Evolutionary conservation across 495 filamentous ascomycete species (phyloP).

Genomic region (Daldinia loculata): DNA sequence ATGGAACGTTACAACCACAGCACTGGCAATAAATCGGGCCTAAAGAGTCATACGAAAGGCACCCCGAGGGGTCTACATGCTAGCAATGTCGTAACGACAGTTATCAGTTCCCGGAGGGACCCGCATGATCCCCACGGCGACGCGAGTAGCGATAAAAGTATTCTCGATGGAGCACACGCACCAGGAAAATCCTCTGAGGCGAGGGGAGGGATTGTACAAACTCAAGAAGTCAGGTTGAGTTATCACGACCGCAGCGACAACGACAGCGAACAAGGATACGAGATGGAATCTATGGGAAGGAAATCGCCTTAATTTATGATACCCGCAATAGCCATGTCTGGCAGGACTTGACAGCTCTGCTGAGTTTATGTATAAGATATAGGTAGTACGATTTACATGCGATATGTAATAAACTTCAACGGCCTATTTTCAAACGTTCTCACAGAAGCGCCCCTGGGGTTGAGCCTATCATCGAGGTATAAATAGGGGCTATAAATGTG

Average conservation of each 20-base stretch:
- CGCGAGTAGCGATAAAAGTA: constrained; percentile 41
- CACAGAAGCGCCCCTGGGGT: not conserved
- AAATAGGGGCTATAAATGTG: too few species aligned
- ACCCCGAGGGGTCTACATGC: constrained; percentile 23
- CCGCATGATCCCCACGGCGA: constrained; percentile 30
- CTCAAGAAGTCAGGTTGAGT: constrained; percentile 38
- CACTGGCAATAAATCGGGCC: constrained; percentile 32
- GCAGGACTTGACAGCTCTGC: not conserved
- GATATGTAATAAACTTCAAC: not conserved
- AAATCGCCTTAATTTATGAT: constrained; percentile 25
- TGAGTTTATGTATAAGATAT: not conserved
- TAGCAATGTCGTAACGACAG: constrained; percentile 35
- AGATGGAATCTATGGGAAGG: constrained; percentile 38
- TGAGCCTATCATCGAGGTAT: not conserved
- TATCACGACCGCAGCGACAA: constrained; percentile 39
- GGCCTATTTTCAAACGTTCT: not conserved
- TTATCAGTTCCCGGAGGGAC: constrained; percentile 23
- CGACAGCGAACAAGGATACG: constrained; percentile 37
- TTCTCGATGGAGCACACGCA: constrained; percentile 31
- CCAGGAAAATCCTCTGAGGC: constrained; percentile 11
- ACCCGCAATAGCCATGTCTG: not conserved
- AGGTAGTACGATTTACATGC: not conserved
- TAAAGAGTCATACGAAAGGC: constrained; percentile 20
- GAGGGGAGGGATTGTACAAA: constrained; percentile 35
- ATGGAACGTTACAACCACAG: constrained; percentile 31